Base-by-base conservation (phyloP, 345 rosid genomes). In the Limnanthes douglasii region DNA sequence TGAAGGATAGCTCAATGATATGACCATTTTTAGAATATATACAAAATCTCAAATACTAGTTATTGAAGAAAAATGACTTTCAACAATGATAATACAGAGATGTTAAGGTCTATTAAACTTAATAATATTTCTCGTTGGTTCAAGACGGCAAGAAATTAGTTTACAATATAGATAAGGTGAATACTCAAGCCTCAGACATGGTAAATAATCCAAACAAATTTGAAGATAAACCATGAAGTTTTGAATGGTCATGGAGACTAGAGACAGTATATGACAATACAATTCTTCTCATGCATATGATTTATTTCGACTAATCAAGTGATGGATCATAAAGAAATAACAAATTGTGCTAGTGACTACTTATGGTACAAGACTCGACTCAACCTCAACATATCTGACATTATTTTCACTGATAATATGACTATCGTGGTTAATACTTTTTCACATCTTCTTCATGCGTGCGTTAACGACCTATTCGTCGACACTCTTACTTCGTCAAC, bases 321-420 rank as follows among this genome's bases (percentile, higher is more conserved):
- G 14, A 8, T 72, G 6, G 95, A 84, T 43, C 86, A 78, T 38
- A 84, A 84, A 41, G 45, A 36, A 0, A 52, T 53, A 1, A 56
- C 69, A 0, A 59, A 61, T 52, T 82, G 62, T 46, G 49, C 45
- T 3, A 64, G 56, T 47, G 94, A 78, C 48, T 74, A 83, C 48
- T 43, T 83, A 25, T 78, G 92, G 86, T 62, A 68, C 18, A 61
- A 73, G 75, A 71, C 90, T 15, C 68, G 75, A 8, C 38, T 66
- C 19, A 40, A 61, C 35, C 48, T 66, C 5, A 52, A 64, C 34
- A 37, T 48, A 18, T 47, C 43, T 41, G 81, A 72, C 39, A 54
- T 65, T 5, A 9, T 69, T 0, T 71, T 72, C 84, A 63, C 65
- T 21, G 28, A 51, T 2, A 49, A 68, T 39, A 60, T 60, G 59